These are phyloP conservation scores for Stagonosporopsis chrysanthemi DNA, from an alignment of 2,329 filamentous ascomycete species.

Conservation along the genomic window DNA sequence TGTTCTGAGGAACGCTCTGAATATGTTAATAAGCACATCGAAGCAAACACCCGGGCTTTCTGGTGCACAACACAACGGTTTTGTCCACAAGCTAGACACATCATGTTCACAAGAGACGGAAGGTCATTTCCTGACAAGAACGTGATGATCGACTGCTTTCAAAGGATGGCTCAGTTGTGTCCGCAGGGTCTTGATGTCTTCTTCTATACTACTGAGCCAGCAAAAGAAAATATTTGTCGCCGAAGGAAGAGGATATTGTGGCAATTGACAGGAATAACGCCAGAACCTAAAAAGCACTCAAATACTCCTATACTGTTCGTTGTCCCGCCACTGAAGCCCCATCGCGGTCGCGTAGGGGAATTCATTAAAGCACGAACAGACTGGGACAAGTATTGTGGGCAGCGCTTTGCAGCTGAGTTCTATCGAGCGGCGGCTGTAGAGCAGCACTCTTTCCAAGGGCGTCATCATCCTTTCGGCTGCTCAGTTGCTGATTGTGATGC, in stretches of 20 bases:
- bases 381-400: neutral
- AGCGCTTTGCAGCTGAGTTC: neutral
- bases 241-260: slow-evolving; percentile 12
- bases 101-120: slow-evolving; percentile 3
- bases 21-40: neutral
- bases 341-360: slow-evolving; percentile 12
- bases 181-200: slow-evolving; percentile 14
- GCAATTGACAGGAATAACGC: slow-evolving; percentile 9
- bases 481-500: slow-evolving; percentile 1
- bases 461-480: slow-evolving; percentile 4
- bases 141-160: neutral
- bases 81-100: slow-evolving; percentile 12
- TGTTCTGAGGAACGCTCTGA: neutral
- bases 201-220: slow-evolving; percentile 1
- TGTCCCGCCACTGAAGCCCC: slow-evolving; percentile 12
- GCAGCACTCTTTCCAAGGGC: neutral
- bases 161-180: slow-evolving; percentile 8
- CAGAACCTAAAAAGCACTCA: neutral
- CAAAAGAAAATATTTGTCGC: neutral
- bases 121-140: neutral
- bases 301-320: slow-evolving; percentile 7
- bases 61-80: slow-evolving; percentile 12
- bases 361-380: neutral
- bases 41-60: slow-evolving; percentile 9
- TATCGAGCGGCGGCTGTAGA: slow-evolving; percentile 2